A percentile compares a stretch with the other conserved stretches of the same genome.
Conservation (phyloP, 2,329 filamentous ascomycete species). For the Dactylellina haptotyla region DNA sequence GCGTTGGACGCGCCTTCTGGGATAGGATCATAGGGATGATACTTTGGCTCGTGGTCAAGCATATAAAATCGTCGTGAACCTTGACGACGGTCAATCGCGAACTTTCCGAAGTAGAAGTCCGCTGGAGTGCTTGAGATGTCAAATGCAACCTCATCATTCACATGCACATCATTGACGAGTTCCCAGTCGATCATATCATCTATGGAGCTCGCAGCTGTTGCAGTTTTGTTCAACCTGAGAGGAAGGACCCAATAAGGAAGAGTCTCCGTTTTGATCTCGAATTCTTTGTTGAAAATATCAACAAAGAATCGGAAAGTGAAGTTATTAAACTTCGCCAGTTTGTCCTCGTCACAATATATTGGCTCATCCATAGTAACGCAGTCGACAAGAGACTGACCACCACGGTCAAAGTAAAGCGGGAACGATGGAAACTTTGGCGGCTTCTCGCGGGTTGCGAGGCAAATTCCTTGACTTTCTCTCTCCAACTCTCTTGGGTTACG, state of each 20-base stretch:
- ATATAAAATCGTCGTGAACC: constrained; percentile 73
- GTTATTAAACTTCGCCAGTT: constrained; percentile 69
- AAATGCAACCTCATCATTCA: constrained; percentile 61
- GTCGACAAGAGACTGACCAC: constrained; percentile 69
- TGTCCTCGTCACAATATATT: constrained; percentile 63
- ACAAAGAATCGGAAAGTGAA: constrained; percentile 82
- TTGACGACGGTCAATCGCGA: constrained; percentile 69
- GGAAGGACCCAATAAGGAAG: constrained; percentile 89
- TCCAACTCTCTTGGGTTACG: constrained; percentile 68
- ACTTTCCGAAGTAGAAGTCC: constrained; percentile 67
- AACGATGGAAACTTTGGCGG: constrained; percentile 75
- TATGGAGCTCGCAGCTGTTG: constrained; percentile 36
- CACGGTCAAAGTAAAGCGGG: constrained; percentile 75
- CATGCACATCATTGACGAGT: constrained; percentile 64
- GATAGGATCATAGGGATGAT: constrained; percentile 73
- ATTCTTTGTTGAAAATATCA: constrained; percentile 90
- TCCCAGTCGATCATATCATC: constrained; percentile 70
- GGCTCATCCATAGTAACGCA: constrained; percentile 64
- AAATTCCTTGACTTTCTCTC: constrained; percentile 71
- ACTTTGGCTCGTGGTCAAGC: constrained; percentile 66
- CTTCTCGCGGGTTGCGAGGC: constrained; percentile 74
- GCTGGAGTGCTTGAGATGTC: constrained; percentile 62
- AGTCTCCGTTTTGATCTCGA: constrained; percentile 70
- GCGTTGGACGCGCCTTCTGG: constrained; percentile 68
- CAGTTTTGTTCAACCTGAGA: constrained; percentile 57